These are phyloP conservation scores for Sergeia podlipaevii DNA, from an alignment of 208 protist species.

Conservation along the genomic window DNA sequence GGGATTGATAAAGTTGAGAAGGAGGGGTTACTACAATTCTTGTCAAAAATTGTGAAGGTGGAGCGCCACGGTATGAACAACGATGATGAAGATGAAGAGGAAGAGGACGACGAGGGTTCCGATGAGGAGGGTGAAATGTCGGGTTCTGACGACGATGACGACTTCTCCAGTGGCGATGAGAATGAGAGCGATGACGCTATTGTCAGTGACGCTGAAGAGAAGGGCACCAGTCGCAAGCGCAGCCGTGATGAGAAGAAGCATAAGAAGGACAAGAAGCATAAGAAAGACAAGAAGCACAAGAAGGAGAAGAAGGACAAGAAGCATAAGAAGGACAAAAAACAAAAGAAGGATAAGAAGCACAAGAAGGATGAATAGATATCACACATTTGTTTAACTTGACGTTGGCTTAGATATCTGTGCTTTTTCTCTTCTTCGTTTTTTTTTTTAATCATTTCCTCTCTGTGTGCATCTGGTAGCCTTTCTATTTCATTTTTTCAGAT, in stretches of 20 bases:
- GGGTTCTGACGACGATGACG: slow-evolving; percentile 32
- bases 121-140: slow-evolving; percentile 40
- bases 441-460: background rate
- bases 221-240: slow-evolving; percentile 26
- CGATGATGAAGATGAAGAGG: slow-evolving; percentile 36
- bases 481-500: no score
- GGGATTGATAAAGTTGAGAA: slow-evolving; percentile 70
- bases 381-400: no score
- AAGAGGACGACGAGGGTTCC: slow-evolving; percentile 46
- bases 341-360: slow-evolving; percentile 37
- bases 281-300: slow-evolving; percentile 32
- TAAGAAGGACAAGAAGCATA: slow-evolving; percentile 27
- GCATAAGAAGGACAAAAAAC: slow-evolving; percentile 35
- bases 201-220: slow-evolving; percentile 16
- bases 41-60: slow-evolving; percentile 50
- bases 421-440: slow-evolving; percentile 12
- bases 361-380: slow-evolving; percentile 26
- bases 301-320: slow-evolving; percentile 34
- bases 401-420: background rate
- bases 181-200: slow-evolving; percentile 16
- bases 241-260: slow-evolving; percentile 18
- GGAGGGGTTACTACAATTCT: slow-evolving; percentile 45
- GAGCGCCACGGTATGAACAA: slow-evolving; percentile 27
- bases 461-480: background rate
- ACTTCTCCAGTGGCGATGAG: slow-evolving; percentile 43